These are phyloP conservation scores for Mycena rosella DNA, from an alignment of 768 basidiomycete genomes.

Conservation along the genomic window DNA sequence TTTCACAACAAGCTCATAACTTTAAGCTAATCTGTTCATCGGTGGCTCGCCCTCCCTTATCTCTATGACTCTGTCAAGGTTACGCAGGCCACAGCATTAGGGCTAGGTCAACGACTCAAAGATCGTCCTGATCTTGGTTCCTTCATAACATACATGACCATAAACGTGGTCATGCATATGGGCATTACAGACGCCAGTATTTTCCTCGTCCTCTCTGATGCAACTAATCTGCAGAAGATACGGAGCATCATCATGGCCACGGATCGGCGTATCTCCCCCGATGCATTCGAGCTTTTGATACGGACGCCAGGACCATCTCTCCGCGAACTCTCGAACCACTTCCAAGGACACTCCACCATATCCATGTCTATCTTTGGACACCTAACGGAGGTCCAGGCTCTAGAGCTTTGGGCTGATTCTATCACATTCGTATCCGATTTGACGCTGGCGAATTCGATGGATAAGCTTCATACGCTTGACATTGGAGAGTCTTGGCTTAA, in stretches of 20 bases:
- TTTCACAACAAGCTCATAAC: neutral
- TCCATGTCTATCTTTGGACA: neutral
- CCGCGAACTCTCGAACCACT: neutral
- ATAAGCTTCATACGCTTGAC: neutral
- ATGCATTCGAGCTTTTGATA: neutral
- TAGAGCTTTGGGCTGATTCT: neutral
- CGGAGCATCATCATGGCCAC: no score
- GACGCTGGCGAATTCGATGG: neutral
- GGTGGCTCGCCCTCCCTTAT: slow-evolving; percentile 11
- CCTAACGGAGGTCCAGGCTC: neutral
- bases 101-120: neutral
- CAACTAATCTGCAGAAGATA: neutral
- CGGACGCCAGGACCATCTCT: neutral
- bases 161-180: no score
- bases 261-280: neutral
- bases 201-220: neutral
- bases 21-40: neutral
- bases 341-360: neutral
- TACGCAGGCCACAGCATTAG: neutral
- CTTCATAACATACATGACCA: neutral
- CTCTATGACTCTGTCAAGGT: neutral
- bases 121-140: neutral
- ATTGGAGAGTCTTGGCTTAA: neutral
- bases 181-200: neutral
- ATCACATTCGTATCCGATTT: neutral